phyloP scores from a whole-genome alignment of 192 early-diverging fungal species.

The Phlyctochytrium planicorne region DNA sequence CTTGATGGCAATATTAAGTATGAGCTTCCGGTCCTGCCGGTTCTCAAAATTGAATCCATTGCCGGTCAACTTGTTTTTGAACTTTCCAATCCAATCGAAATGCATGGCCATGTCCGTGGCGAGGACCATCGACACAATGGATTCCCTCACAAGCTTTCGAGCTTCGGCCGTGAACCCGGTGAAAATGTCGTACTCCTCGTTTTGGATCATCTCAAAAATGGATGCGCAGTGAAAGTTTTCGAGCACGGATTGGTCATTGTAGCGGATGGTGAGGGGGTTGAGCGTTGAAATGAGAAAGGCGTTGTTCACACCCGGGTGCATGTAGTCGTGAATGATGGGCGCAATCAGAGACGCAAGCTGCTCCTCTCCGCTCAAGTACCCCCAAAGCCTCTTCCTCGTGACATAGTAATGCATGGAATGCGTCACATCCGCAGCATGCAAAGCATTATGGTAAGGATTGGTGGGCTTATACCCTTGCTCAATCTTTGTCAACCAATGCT shows the following conservation, averaged over 20 bases:
- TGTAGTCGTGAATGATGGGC: constrained; percentile 47
- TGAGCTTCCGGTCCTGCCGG: constrained; percentile 32
- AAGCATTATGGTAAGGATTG: constrained; percentile 94
- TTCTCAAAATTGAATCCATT: constrained; percentile 36
- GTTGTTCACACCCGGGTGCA: constrained; percentile 95
- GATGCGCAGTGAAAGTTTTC: constrained; percentile 83
- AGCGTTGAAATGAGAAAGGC: constrained; percentile 80
- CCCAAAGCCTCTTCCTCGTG: constrained; percentile 28
- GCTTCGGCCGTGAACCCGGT: constrained; percentile 30
- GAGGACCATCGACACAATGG: constrained; percentile 45
- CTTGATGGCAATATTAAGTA: constrained; percentile 53
- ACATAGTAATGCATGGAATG: constrained; percentile 82
- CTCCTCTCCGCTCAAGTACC: constrained; percentile 31
- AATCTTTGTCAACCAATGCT: constrained; percentile 29
- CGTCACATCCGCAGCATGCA: constrained; percentile 93
- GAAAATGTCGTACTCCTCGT: constrained; percentile 43
- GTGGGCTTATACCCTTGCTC: constrained; percentile 37
- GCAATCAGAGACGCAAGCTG: constrained; percentile 47
- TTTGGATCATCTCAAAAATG: constrained; percentile 38
- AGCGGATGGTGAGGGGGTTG: constrained; percentile 82
- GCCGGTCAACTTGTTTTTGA: constrained; percentile 46
- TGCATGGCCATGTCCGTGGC: constrained; percentile 58
- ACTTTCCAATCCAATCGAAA: constrained; percentile 54
- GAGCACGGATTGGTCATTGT: constrained; percentile 91
- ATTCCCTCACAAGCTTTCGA: constrained; percentile 37